Base-by-base conservation (phyloP, 345 rosid genomes). In the Populus deltoides region DNA sequence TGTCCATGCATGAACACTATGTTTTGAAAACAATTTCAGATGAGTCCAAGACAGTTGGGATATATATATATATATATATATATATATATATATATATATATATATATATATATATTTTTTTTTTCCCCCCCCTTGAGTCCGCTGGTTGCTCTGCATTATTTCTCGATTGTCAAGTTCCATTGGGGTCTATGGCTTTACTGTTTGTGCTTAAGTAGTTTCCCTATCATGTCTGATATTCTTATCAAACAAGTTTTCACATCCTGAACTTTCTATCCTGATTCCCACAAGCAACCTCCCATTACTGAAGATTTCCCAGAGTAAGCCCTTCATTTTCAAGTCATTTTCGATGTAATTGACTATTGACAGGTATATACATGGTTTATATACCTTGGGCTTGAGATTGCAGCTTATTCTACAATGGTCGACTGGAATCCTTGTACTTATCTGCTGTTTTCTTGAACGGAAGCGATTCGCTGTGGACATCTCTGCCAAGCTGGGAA, bases 361-460 rank as follows among this genome's bases (percentile, higher is more conserved):
- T 90, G 92, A 89, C 88, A 71, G 75, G 87, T 84, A 76, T 82
- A 78, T 86, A 81, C 84, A 73, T 85, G 83, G 79, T 83, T 86
- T 84, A 82, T 88, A 85, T 82, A 68, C 76, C 80, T 76, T 83
- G 87, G 86, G 81, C 83, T 88, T 91, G 94, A 86, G 88, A 82
- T 88, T 92, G 97, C 95, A 93, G 99, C 98, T 96, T 87, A 92
- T 91, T 81, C 85, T 96, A 82, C 99, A 93, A 86, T 96, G 97
- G 94, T 83, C 87, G 36, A 92, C 92, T 41, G 97, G 99, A 73
- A 89, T 96, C 78, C 88, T 89, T 36, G 97, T 96, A 36, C 93
- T 96, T 39, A 79, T 92, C 66, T 84, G 92, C 88, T 96, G 97
- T 86, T 87, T 93, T 70, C 84, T 96, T 68, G 90, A 92, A 74